Evolutionary conservation across 805 yeast genomes (phyloP), one percentile per base, ranked within the genome.

Genomic region (Saccharomyces eubayanus): DNA sequence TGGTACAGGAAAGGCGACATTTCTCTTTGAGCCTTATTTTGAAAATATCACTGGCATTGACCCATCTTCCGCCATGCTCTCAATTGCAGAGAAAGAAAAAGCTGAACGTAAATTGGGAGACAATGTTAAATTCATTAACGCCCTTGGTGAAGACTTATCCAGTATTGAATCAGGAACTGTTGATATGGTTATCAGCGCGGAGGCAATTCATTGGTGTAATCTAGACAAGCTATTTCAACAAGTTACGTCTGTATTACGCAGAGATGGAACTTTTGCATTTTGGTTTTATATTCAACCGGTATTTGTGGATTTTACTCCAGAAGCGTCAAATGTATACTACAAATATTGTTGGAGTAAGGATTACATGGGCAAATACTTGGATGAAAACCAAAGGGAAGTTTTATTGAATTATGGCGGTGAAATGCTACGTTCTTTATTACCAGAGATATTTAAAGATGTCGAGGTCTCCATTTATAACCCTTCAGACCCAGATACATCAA

Each of bases 181-280:
- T 3, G 91, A 85, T 62, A 55, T 85, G 56, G 72, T 85, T 10
- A 74, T 83, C 3, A 82, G 82, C 24, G 92, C 91, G 0, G 89
- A 88, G 64, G 82, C 87, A 47, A 77, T 80, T n/a, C 95, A 87
- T 66, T 87, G 94, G 92, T 76, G 85, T 49, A 74, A 83, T 53
- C 81, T 78, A 55, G 74, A 70, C 0, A 59, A 60, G 36, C 82
- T 80, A 61, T 81, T 81, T 62, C 60, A 68, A 11, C 81, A 80
- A 57, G 76, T 80, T 6, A 69, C 72, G 20, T 65, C 79, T 14
- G 71, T 80, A 8, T 71, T 86, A 53, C 77, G 75, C 57, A 74
- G 79, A 1, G 74, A 75, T 27, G 91, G 89, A 4, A 84, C 89
- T 2, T 67, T 87, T 51, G 83, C 87, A 0, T 82, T 78, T 64